Percentiles rank a stretch among this genome's conserved stretches.
These are phyloP conservation scores for Collybia nuda DNA, from an alignment of 768 basidiomycete genomes.

Conservation along the genomic window DNA sequence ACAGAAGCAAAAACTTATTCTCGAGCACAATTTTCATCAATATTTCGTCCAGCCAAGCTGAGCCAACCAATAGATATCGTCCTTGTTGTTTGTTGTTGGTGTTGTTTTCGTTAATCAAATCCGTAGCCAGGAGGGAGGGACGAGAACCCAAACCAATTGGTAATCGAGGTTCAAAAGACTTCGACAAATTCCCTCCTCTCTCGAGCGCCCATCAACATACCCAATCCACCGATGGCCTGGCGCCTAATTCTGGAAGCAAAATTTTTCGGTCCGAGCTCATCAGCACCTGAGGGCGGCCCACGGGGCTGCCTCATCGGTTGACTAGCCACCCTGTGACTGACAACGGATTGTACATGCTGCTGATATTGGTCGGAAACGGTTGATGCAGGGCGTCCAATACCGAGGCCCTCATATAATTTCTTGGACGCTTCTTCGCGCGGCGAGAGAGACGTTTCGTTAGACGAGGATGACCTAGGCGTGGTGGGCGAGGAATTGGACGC, in stretches of 20 bases:
- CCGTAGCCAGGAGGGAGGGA: background rate
- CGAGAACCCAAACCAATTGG: too few species aligned
- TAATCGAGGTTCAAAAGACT: constrained; percentile 47
- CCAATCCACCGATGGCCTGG: constrained; percentile 80
- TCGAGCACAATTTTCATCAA: constrained; percentile 9
- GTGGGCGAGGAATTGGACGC: constrained; percentile 66
- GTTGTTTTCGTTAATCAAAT: constrained; percentile 2
- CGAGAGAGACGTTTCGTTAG: constrained; percentile 64
- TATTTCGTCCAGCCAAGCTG: constrained; percentile 16
- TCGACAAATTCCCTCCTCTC: constrained; percentile 78
- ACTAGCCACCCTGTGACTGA: constrained; percentile 61
- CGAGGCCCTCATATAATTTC: constrained; percentile 86
- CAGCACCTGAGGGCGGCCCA: constrained; percentile 83
- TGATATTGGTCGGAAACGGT: constrained; percentile 37
- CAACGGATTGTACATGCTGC: constrained; percentile 35
- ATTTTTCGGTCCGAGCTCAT: constrained; percentile 86
- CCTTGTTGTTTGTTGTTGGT: constrained; percentile 8
- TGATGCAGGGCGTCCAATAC: constrained; percentile 72
- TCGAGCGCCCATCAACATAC: constrained; percentile 76
- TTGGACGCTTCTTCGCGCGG: constrained; percentile 86
- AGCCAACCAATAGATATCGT: constrained; percentile 13
- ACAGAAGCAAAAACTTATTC: constrained; percentile 10
- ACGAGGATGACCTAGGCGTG: constrained; percentile 72
- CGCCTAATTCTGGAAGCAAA: constrained; percentile 85
- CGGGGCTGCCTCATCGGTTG: constrained; percentile 83